phyloP scores from a whole-genome alignment of 768 basidiomycete species.

The Rhizopogon vesiculosus region DNA sequence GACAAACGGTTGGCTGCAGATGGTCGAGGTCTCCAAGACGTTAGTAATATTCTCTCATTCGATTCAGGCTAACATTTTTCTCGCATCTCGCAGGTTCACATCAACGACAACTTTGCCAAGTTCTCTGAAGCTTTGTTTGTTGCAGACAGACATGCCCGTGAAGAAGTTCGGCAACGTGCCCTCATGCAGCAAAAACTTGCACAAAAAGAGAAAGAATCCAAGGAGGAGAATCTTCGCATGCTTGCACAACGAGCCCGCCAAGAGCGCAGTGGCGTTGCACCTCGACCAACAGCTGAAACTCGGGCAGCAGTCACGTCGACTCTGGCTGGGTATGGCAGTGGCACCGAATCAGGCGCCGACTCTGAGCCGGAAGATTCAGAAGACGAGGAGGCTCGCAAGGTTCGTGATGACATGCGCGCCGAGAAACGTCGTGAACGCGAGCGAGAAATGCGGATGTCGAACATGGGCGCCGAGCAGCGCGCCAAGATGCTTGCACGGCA shows the following conservation, averaged over 20 bases:
- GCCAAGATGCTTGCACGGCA: slow-evolving; percentile 94
- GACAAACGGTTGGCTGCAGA: slow-evolving; percentile 98
- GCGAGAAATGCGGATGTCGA: slow-evolving; percentile 97
- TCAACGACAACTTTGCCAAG: slow-evolving; percentile 99
- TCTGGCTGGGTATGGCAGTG: slow-evolving; percentile 85
- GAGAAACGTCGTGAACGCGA: slow-evolving; percentile 94
- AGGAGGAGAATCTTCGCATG: slow-evolving; percentile 92
- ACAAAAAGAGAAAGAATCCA: slow-evolving; percentile 92
- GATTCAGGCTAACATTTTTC: neutral
- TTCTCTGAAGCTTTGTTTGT: slow-evolving; percentile 95
- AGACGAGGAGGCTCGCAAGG: slow-evolving; percentile 79
- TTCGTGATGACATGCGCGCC: slow-evolving; percentile 85
- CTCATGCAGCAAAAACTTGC: slow-evolving; percentile 99
- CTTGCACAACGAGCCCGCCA: slow-evolving; percentile 95
- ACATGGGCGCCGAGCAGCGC: slow-evolving; percentile 96
- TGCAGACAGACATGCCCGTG: slow-evolving; percentile 95
- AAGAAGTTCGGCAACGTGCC: slow-evolving; percentile 93
- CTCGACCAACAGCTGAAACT: slow-evolving; percentile 61
- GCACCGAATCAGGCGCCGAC: slow-evolving; percentile 47
- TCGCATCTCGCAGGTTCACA: slow-evolving; percentile 65
- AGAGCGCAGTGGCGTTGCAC: slow-evolving; percentile 77
- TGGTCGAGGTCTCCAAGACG: slow-evolving; percentile 97
- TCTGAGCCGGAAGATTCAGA: slow-evolving; percentile 63
- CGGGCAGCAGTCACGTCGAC: slow-evolving; percentile 71
- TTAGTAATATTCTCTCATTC: slow-evolving; percentile 35